phyloP scores from a whole-genome alignment of 2,329 filamentous ascomycete genomes.

The Lecanicillium sp. region DNA sequence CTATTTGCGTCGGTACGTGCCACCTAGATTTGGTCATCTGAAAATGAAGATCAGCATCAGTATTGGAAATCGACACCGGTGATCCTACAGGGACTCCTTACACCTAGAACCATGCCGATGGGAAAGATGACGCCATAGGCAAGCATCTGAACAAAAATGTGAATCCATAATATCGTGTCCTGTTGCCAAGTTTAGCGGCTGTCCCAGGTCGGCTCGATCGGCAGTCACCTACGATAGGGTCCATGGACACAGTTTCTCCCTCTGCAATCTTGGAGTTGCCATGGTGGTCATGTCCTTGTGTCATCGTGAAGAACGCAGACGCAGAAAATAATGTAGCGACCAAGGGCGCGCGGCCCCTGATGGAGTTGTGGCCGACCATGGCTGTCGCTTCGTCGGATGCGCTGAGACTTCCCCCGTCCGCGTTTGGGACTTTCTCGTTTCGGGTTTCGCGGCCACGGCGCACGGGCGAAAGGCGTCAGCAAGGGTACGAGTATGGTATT shows the following conservation, averaged over 20 bases:
- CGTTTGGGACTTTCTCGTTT: too few relatives aligned
- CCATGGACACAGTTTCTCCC: slow-evolving; percentile 60
- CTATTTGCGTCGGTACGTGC: slow-evolving; percentile 83
- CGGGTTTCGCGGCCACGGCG: too few relatives aligned
- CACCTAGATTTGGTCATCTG: slow-evolving; percentile 84
- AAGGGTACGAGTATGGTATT: too few relatives aligned
- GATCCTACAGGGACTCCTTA: slow-evolving; percentile 28
- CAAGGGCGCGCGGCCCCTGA: not conserved
- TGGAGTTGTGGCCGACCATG: too few relatives aligned
- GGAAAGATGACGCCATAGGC: slow-evolving; percentile 92
- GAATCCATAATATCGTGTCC: slow-evolving; percentile 85
- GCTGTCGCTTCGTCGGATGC: too few relatives aligned
- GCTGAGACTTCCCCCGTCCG: too few relatives aligned
- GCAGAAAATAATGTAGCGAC: not conserved
- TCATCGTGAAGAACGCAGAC: slow-evolving; percentile 13
- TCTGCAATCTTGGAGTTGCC: slow-evolving; percentile 52
- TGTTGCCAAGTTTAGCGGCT: slow-evolving; percentile 28
- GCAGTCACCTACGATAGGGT: slow-evolving; percentile 57
- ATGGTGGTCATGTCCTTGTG: slow-evolving; percentile 41
- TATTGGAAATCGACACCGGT: not conserved
- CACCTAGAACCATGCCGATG: slow-evolving; percentile 88
- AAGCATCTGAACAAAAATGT: slow-evolving; percentile 81
- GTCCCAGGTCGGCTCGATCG: not conserved
- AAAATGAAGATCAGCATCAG: slow-evolving; percentile 5
- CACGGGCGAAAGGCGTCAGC: too few relatives aligned